A percentile compares a stretch with the other conserved stretches of the same genome.
Conservation (phyloP, 768 basidiomycete species). For the Termitomyces sp. region DNA sequence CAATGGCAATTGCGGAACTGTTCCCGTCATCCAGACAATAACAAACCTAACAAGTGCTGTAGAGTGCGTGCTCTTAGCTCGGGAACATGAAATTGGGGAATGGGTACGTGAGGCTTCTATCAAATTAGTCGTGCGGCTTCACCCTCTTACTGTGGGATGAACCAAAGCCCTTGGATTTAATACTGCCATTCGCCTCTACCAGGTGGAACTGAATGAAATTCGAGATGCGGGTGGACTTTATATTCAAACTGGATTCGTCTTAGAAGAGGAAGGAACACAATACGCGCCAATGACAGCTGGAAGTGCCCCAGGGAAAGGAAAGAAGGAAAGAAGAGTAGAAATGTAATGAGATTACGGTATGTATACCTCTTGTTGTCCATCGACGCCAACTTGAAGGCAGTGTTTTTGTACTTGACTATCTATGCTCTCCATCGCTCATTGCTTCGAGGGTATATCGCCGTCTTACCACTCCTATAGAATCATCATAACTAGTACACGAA, state of each 20-base stretch:
- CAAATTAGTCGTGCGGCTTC: background rate
- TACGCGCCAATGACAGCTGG: background rate
- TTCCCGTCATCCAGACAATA: slow-evolving; percentile 74
- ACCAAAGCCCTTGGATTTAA: background rate
- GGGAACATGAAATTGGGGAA: background rate
- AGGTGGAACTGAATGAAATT: too few species aligned
- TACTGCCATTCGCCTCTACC: background rate
- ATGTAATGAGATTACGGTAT: background rate
- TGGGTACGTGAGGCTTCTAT: background rate
- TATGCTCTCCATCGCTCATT: background rate
- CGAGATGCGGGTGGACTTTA: background rate
- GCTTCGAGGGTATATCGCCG: background rate
- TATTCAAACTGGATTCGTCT: background rate
- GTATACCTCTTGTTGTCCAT: too few species aligned
- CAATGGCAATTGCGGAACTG: slow-evolving; percentile 29
- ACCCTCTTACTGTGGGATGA: background rate
- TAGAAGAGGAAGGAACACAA: background rate
- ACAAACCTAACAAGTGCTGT: slow-evolving; percentile 48
- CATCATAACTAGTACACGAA: too few species aligned
- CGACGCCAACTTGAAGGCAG: too few species aligned
- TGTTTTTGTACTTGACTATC: background rate
- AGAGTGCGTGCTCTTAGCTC: background rate
- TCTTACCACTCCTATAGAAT: background rate
- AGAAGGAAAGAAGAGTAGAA: too few species aligned
- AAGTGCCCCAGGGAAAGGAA: background rate